Base-by-base conservation (phyloP, 257 asterid species). In the Misopates orontium region DNA sequence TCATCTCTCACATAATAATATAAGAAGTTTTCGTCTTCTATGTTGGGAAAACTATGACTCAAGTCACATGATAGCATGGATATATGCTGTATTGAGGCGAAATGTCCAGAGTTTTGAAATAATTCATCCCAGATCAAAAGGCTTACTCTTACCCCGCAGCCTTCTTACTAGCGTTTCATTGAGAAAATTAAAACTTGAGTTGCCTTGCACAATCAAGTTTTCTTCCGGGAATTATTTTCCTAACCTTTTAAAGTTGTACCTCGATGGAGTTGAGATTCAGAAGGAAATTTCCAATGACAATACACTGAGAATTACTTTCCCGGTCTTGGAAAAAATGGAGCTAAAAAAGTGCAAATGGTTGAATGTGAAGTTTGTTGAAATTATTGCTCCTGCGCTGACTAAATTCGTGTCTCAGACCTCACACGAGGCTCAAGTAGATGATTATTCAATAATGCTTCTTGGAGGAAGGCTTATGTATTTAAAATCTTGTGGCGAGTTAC, bases 191-290 rank as follows among this genome's bases (percentile, higher is more conserved):
- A 13, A 21, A 0, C 32, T 61, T 5, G 15, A 42, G 5, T 2
- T 47, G 20, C 55, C 67, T 42, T 61, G 67, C 54, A 42, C 18
- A 7, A 42, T 61, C 55, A 22, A 11, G 14, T 22, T 56, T 24
- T 55, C 67, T 41, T 11, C 13, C n/a, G 16, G 42, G 40, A 62
- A 16, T n/a, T 7, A 15, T 47, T 45, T 62, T 24, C 53, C 54
- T 14, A 44, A 22, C 6, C 53, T 61, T 4, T 19, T 18, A 61
- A 0, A 0, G 42, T 24, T 61, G 21, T 21, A 2, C 22, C 67
- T 61, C 42, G 4, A 4, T 0, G 5, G 21, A 42, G 68, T 63
- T 12, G 53, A 61, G 41, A 42, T 61, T 20, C 67, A 0, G 21
- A 61, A 22, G 1, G 55, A 61, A 10, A 15, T 20, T 61, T 8